Conservation (phyloP, 2,329 filamentous ascomycete species). For the Cryphonectria radicalis region DNA sequence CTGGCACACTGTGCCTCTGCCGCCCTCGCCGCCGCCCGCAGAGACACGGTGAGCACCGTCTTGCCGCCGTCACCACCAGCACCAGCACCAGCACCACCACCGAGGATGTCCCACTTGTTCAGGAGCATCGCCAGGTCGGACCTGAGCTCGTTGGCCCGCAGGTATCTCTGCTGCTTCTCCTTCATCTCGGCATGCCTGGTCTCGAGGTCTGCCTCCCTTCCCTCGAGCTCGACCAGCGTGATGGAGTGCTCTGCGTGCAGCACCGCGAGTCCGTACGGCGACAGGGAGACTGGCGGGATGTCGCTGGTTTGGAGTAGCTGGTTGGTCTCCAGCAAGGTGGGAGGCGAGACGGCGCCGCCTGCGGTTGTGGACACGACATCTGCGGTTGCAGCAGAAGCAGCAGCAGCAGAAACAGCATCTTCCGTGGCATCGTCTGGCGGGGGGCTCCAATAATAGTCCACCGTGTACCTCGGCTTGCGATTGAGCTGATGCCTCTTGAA, state of each 20-base stretch:
- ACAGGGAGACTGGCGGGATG: not conserved
- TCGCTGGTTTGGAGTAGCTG: not conserved
- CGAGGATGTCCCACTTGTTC: not conserved
- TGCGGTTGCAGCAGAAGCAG: not conserved
- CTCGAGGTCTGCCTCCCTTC: not conserved
- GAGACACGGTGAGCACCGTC: not conserved
- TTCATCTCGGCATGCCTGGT: not conserved
- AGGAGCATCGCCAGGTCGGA: not conserved
- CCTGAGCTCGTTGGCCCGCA: not conserved
- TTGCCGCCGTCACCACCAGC: not conserved
- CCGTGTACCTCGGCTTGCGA: not conserved
- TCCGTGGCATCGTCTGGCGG: not conserved
- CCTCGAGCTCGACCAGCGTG: not conserved
- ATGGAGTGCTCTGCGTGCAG: not conserved
- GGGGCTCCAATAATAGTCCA: not conserved
- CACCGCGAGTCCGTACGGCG: not conserved
- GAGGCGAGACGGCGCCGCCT: not conserved
- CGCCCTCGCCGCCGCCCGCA: not conserved
- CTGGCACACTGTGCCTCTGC: not conserved
- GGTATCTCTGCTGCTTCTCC: not conserved
- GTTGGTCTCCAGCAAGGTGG: not conserved
- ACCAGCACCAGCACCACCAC: too few species aligned
- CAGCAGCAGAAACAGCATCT: not conserved
- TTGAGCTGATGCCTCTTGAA: slow-evolving; percentile 3
- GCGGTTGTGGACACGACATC: not conserved